phyloP scores from a whole-genome alignment of 345 rosid species.

The Kandelia obovata region DNA sequence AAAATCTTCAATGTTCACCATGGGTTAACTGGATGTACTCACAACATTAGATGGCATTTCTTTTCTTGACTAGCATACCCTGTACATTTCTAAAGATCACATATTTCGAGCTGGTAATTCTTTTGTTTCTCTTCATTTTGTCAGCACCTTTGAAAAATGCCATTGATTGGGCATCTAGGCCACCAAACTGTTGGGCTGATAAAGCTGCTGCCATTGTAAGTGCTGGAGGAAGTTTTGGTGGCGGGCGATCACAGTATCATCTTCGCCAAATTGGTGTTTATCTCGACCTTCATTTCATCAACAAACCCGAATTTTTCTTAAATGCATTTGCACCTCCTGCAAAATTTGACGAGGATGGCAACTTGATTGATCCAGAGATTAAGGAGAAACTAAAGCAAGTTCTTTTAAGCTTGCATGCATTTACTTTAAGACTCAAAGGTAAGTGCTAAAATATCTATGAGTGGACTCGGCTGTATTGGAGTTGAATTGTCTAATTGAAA shows the following conservation, averaged over 20 bases:
- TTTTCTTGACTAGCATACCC: no score
- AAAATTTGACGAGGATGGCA: constrained; percentile 65
- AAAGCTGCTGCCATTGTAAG: constrained; percentile 82
- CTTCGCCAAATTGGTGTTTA: constrained; percentile 77
- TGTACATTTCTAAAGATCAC: not conserved
- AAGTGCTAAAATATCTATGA: not conserved
- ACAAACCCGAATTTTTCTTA: constrained; percentile 70
- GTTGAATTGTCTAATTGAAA: no score
- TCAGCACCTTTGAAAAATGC: constrained; percentile 81
- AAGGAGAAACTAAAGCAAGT: constrained; percentile 47
- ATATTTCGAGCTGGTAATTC: not conserved
- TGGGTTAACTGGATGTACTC: no score
- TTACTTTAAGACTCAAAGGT: constrained; percentile 45
- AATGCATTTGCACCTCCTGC: constrained; percentile 65
- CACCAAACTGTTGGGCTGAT: constrained; percentile 73
- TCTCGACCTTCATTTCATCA: constrained; percentile 82
- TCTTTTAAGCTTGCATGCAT: constrained; percentile 52
- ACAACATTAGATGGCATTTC: no score
- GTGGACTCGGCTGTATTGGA: no score
- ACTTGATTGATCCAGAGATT: constrained; percentile 46
- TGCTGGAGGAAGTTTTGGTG: constrained; percentile 56
- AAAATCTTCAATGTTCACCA: no score
- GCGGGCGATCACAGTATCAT: constrained; percentile 62
- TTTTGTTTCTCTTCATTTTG: not conserved
- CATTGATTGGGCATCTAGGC: constrained; percentile 75